Evolutionary conservation across 139 green algal species (phyloP).

Genomic region (Gonium pectorale): DNA sequence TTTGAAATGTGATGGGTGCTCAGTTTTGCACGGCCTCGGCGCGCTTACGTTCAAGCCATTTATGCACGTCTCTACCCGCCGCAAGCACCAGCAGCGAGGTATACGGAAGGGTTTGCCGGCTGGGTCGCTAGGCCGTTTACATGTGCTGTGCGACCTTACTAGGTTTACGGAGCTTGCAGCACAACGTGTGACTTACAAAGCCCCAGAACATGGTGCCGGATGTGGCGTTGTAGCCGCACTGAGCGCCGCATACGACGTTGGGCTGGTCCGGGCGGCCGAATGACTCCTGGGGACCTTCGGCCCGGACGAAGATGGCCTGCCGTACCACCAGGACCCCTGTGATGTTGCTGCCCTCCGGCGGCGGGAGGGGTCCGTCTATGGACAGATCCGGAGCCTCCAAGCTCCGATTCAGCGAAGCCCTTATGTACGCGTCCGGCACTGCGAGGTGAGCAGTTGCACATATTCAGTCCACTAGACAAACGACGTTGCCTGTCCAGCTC

Average conservation of each 20-base stretch:
- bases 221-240: slow-evolving; percentile 1
- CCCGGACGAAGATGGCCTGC: neutral
- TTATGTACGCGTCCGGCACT: too few relatives aligned
- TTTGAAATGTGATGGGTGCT: too few relatives aligned
- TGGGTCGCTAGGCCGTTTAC: neutral
- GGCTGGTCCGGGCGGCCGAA: neutral
- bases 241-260: neutral
- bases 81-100: neutral
- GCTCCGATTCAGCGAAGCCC: too few relatives aligned
- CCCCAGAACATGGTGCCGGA: slow-evolving; percentile 17
- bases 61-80: neutral
- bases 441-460: neutral
- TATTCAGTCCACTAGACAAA: too few relatives aligned
- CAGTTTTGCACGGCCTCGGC: too few relatives aligned
- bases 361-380: neutral
- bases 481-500: too few relatives aligned
- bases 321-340: neutral
- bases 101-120: neutral
- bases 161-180: neutral
- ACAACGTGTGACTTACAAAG: neutral
- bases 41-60: neutral
- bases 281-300: neutral
- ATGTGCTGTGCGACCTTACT: neutral
- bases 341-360: neutral
- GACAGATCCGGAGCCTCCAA: neutral